Evolutionary conservation across 2,329 filamentous ascomycete genomes (phyloP), one percentile per base, ranked within the genome.

Genomic region (Geosmithia putterillii): DNA sequence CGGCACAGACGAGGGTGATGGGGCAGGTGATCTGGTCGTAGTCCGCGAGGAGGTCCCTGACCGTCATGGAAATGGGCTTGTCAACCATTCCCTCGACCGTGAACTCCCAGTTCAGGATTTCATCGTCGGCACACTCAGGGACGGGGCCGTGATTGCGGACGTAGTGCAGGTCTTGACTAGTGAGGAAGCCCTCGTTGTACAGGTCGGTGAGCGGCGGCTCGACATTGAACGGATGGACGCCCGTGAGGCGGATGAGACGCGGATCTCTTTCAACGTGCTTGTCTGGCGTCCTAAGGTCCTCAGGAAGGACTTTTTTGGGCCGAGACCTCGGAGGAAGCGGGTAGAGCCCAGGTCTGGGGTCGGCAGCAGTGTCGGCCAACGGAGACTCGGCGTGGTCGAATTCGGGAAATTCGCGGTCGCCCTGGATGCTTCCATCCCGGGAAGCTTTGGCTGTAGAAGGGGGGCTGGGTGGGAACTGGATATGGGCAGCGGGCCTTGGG

Each of bases 71-170:
- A 28, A 94, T 63, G 0, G 88, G 86, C 2, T 79, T 78, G 45
- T 87, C 77, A 3, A 95, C 88, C 48, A 95, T 65, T 59, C 88
- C 89, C 63, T 94, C 86, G 21, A 95, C 71, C 1, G 77, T 79
- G 45, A 95, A 83, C 44, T 86, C 76, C 89, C 89, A 95, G 52
- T 83, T 74, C 37, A 80, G 73, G 45, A 86, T 78, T 4, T 85
- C 78, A 20, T 76, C 67, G 49, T 94, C 85, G 8, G 73, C 69
- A 17, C 92, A 84, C 44, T 75, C 66, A 1, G 88, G 89, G 7
- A 95, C 88, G 0, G 79, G 67, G 14, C 89, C 89, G 66, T 95
- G 89, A 54, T 95, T 95, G 32, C 89, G 72, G 8, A 95, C 89
- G 59, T 94, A 95, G 63, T 94, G 92, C 1, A 95, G 68, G 52